Base-by-base conservation (phyloP, 148 eudicot species). In the Hydrangea macrophylla region DNA sequence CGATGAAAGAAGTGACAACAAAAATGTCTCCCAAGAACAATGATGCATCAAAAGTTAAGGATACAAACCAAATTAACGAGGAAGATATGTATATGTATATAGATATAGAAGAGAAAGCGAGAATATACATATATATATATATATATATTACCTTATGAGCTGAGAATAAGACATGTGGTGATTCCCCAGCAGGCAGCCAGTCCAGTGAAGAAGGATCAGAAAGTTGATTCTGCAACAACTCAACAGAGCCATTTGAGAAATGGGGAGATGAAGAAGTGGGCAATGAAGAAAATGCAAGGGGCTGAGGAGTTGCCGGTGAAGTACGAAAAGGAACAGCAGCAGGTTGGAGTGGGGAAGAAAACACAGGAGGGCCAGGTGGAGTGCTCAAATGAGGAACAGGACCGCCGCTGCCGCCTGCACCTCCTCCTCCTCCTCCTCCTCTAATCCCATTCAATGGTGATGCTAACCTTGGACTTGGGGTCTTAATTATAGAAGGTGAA, bases 71-170 rank as follows among this genome's bases (percentile, higher is more conserved):
- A 55, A 17, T 37, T 42, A 10, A 17, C 31, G 44, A 18, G 32
- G 56, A 36, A 26, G 11, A 15, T 3, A 7, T 48, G 23, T 15
- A 17, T 48, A 22, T 18, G 53, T 45, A 22, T 42, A 3, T 42
- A 9, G 48, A 68, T 22, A 58, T 17, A 55, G 54, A 24, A n/a
- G 20, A 58, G 15, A 22, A n/a, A 26, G 12, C 8, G 25, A 24
- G 68, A 32, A 31, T n/a, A n/a, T n/a, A n/a, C n/a, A n/a, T n/a
- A n/a, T n/a, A n/a, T n/a, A n/a, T n/a, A n/a, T n/a, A n/a, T n/a
- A n/a, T n/a, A n/a, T n/a, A n/a, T n/a, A n/a, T n/a, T 62, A 94
- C 98, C 97, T 90, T 93, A 40, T 80, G 86, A 36, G 96, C 90
- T 55, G 96, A 90, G 73, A 93, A 90, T 40, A 88, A 62, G 67